Conservation (phyloP, 371 early-diverging fungal species). For the Conidiobolus incongruus region DNA sequence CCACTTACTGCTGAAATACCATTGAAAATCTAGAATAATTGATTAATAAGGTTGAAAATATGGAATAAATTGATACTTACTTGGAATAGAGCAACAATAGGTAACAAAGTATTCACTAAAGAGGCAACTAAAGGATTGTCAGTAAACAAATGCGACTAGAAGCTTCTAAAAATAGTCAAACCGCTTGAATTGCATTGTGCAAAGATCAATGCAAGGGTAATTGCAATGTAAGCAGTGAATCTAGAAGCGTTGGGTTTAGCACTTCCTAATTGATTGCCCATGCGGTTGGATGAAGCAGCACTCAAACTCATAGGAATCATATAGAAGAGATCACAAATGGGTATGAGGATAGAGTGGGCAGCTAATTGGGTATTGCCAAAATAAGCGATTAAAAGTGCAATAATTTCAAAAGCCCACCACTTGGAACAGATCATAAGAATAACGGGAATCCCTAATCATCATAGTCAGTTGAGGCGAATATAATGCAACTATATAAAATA, state of each 20-base stretch:
- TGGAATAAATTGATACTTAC: no score
- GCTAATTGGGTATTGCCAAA: conserved; percentile 56
- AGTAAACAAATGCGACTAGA: conserved; percentile 25
- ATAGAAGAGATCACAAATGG: conserved; percentile 41
- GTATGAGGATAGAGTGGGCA: conserved; percentile 61
- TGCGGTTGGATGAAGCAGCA: conserved; percentile 50
- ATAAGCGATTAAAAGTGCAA: conserved; percentile 52
- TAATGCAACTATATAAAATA: conserved; percentile 30
- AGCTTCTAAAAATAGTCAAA: conserved; percentile 11
- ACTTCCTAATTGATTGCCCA: conserved; percentile 51
- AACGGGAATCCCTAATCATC: conserved; percentile 24
- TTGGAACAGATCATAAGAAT: conserved; percentile 45
- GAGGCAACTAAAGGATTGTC: conserved; percentile 36
- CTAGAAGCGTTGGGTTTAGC: conserved; percentile 16
- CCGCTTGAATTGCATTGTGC: conserved; percentile 14
- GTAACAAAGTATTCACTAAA: conserved; percentile 42
- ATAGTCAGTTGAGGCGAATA: not conserved
- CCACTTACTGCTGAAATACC: conserved; percentile 41
- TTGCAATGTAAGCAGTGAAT: conserved; percentile 16
- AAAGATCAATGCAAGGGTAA: conserved; percentile 19
- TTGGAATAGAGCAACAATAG: conserved; percentile 62
- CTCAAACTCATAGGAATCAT: conserved; percentile 35
- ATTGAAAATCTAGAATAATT: conserved; percentile 22
- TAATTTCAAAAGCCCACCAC: conserved; percentile 51
- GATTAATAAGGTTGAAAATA: no score